These are phyloP conservation scores for Thelonectria blattea DNA, from an alignment of 2,329 filamentous ascomycete genomes.

Conservation along the genomic window DNA sequence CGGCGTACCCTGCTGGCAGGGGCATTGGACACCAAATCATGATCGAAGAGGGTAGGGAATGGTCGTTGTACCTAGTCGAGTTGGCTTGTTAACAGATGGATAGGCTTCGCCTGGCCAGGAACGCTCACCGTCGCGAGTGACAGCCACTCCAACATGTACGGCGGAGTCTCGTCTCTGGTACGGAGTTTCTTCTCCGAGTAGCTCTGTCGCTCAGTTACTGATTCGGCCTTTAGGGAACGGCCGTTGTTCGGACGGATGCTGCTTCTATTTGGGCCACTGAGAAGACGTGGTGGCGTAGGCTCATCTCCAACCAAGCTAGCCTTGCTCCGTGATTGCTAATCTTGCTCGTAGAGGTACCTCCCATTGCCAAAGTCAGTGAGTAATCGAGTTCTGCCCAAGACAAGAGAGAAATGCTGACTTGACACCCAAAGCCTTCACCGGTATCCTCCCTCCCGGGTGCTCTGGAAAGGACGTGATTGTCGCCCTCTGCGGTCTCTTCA, in stretches of 20 bases:
- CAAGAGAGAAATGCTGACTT: too few relatives aligned
- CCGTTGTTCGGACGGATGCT: constrained; percentile 87
- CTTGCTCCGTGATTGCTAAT: too few relatives aligned
- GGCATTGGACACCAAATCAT: constrained; percentile 94
- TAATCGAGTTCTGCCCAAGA: too few relatives aligned
- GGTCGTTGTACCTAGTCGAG: too few relatives aligned
- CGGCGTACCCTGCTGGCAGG: constrained; percentile 77
- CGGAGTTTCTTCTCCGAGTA: neutral
- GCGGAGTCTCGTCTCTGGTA: constrained; percentile 42
- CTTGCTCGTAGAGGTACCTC: constrained; percentile 67
- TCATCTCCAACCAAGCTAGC: too few relatives aligned
- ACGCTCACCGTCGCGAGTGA: constrained; percentile 82
- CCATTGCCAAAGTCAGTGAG: constrained; percentile 73
- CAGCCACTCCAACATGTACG: constrained; percentile 83
- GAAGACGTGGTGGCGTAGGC: constrained; percentile 75
- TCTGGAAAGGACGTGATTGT: constrained; percentile 95
- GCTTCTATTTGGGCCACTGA: constrained; percentile 85
- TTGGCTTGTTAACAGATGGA: constrained; percentile 43
- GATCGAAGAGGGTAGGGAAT: constrained; percentile 62
- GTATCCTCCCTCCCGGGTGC: constrained; percentile 77
- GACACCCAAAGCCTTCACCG: constrained; percentile 60
- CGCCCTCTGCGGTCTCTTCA: constrained; percentile 84
- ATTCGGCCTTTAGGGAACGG: constrained; percentile 56
- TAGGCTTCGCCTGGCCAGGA: constrained; percentile 79
- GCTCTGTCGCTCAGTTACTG: neutral